Evolutionary conservation across 1,284 basidiomycete genomes (phyloP).

Genomic region (Malassezia yamatoensis): DNA sequence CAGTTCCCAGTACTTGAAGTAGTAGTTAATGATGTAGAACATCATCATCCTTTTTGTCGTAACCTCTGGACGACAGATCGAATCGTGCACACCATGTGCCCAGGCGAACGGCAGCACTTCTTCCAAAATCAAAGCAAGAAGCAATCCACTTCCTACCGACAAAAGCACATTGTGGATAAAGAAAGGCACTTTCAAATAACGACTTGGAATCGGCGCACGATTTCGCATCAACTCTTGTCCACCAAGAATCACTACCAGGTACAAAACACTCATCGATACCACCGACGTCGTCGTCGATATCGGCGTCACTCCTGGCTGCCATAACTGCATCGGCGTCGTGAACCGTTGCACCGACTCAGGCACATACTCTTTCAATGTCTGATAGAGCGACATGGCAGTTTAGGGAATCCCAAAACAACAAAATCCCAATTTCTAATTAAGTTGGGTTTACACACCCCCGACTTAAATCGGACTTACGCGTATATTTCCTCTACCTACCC

Average conservation of each 20-base stretch:
- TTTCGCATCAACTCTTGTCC: constrained; percentile 71
- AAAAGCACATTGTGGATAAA: constrained; percentile 84
- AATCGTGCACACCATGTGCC: constrained; percentile 50
- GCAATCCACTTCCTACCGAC: constrained; percentile 66
- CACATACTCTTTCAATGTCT: background rate
- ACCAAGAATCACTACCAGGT: constrained; percentile 81
- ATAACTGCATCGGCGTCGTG: constrained; percentile 20
- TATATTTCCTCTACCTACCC: background rate
- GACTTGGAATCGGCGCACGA: constrained; percentile 54
- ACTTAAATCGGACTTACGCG: too few relatives aligned
- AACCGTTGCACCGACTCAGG: constrained; percentile 11
- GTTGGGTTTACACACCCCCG: too few relatives aligned
- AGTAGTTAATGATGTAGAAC: constrained; percentile 89
- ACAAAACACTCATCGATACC: constrained; percentile 57
- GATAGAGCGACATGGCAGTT: constrained; percentile 8
- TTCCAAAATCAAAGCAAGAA: constrained; percentile 78
- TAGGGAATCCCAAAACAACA: background rate
- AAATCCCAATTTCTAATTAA: too few relatives aligned
- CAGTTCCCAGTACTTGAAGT: constrained; percentile 56
- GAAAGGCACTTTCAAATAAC: constrained; percentile 61
- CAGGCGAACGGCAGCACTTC: constrained; percentile 48
- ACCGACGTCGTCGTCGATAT: constrained; percentile 31
- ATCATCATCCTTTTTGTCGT: constrained; percentile 5
- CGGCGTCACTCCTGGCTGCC: constrained; percentile 34
- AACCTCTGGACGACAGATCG: constrained; percentile 57